phyloP scores from a whole-genome alignment of 257 asterid genomes.

The Solanum verrucosum region DNA sequence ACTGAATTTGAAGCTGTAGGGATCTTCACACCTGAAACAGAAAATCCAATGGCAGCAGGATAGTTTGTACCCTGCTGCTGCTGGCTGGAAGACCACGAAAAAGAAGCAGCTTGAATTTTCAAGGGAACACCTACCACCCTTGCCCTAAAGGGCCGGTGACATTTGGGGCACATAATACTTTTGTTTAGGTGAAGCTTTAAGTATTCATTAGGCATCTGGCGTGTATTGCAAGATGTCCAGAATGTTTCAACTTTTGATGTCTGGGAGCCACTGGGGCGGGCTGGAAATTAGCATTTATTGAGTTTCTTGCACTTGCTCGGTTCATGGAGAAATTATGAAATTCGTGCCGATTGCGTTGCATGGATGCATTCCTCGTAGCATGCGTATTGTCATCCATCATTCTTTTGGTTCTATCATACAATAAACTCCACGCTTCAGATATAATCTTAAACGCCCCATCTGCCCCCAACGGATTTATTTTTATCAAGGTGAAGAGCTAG shows the following conservation, averaged over 20 bases:
- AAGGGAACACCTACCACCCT: constrained; percentile 17
- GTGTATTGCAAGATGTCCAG: not conserved
- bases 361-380: not conserved
- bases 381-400: not conserved
- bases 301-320: not conserved
- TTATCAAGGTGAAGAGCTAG: not conserved
- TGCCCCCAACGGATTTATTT: not conserved
- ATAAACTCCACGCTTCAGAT: not conserved
- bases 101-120: not conserved
- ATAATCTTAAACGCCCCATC: not conserved
- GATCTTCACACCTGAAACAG: not conserved
- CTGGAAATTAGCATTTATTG: not conserved
- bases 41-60: not conserved
- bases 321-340: not conserved
- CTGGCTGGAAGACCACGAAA: not conserved
- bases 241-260: not conserved
- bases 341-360: not conserved
- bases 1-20: not conserved
- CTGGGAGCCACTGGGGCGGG: not conserved
- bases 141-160: not conserved
- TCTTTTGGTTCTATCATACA: not conserved
- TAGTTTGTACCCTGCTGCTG: constrained; percentile 9
- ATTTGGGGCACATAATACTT: not conserved
- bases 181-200: not conserved
- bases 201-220: not conserved